A percentile compares a stretch with the other conserved stretches of the same genome.
These are phyloP conservation scores for Lenzites betulinus DNA, from an alignment of 768 basidiomycete species.

Conservation along the genomic window DNA sequence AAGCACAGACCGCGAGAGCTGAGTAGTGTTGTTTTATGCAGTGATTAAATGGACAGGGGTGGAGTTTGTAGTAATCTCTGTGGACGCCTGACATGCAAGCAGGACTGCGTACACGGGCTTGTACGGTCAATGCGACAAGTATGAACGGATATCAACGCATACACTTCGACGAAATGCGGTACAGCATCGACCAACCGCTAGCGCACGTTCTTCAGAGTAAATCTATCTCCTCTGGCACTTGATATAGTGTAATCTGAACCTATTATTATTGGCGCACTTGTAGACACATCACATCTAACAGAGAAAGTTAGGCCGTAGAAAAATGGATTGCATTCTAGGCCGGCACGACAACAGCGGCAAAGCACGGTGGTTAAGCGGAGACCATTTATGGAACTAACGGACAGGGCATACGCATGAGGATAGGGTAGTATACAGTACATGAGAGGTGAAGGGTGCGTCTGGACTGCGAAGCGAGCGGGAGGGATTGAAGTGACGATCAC, in stretches of 20 bases:
- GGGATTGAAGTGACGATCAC: neutral
- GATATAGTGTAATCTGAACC: no score
- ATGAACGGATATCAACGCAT: no score
- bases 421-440: slow-evolving; percentile 23
- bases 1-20: neutral
- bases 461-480: neutral
- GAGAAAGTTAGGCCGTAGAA: neutral
- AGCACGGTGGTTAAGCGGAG: slow-evolving; percentile 4
- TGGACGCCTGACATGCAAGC: no score
- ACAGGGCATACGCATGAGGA: slow-evolving; percentile 14
- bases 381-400: neutral
- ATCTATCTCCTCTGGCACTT: no score
- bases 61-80: no score
- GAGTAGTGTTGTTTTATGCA: neutral
- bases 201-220: no score
- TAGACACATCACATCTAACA: neutral
- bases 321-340: slow-evolving; percentile 11
- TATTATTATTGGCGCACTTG: no score
- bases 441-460: slow-evolving; percentile 2
- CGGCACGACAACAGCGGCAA: slow-evolving; percentile 2
- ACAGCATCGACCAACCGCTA: no score
- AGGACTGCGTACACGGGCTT: no score
- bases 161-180: no score
- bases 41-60: no score
- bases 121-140: no score